A percentile compares a stretch with the other conserved stretches of the same genome.
Evolutionary conservation across 2,329 filamentous ascomycete genomes (phyloP).

Genomic region (Cladosporium sphaerospermum): DNA sequence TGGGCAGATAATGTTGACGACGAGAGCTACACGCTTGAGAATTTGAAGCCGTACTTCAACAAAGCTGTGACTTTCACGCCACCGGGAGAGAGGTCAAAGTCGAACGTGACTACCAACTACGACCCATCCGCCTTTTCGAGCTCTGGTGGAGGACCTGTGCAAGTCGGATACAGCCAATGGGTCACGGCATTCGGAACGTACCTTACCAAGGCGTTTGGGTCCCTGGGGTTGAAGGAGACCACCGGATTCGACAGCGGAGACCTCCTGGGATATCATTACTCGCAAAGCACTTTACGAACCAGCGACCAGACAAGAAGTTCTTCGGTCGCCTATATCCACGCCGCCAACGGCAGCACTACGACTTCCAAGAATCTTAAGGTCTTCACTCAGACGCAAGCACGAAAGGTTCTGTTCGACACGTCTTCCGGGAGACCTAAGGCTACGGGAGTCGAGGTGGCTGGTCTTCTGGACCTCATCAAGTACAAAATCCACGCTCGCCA

Average conservation of each 20-base stretch:
- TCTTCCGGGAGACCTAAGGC: slow-evolving; percentile 17
- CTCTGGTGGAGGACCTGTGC: slow-evolving; percentile 22
- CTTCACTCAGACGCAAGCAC: slow-evolving; percentile 27
- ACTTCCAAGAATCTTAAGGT: slow-evolving; percentile 23
- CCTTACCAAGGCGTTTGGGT: slow-evolving; percentile 20
- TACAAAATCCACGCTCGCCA: slow-evolving; percentile 29
- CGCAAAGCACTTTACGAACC: slow-evolving; percentile 15
- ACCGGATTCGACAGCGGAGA: slow-evolving; percentile 26
- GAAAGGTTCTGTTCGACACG: background rate
- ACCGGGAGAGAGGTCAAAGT: slow-evolving; percentile 17
- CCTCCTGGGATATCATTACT: slow-evolving; percentile 19
- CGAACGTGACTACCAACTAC: slow-evolving; percentile 24
- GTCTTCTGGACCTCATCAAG: slow-evolving; percentile 15
- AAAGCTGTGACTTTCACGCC: slow-evolving; percentile 17
- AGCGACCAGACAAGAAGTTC: slow-evolving; percentile 16
- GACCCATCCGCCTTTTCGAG: slow-evolving; percentile 20
- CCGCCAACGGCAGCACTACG: background rate
- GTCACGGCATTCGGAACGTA: slow-evolving; percentile 26
- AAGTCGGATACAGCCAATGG: slow-evolving; percentile 29
- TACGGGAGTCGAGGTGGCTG: slow-evolving; percentile 13
- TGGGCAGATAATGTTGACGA: slow-evolving; percentile 35
- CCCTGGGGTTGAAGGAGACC: slow-evolving; percentile 25
- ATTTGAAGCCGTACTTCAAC: slow-evolving; percentile 23
- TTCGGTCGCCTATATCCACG: slow-evolving; percentile 11
- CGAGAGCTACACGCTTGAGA: slow-evolving; percentile 24